Base-by-base conservation (phyloP, 495 filamentous ascomycete species). In the Aspergillus leporis region DNA sequence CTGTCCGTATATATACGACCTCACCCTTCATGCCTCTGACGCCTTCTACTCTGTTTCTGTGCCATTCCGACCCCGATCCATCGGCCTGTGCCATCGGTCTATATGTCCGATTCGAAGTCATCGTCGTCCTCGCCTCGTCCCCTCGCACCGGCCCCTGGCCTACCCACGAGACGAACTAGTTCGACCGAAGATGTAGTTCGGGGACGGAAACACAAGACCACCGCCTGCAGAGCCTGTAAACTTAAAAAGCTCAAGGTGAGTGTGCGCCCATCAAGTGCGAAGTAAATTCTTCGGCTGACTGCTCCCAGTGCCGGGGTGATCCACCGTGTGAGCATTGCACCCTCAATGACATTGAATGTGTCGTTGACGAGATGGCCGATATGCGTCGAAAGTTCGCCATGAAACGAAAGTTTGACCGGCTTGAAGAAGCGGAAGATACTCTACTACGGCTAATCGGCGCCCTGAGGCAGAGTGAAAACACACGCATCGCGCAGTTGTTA, bases 181-280 rank as follows among this genome's bases (percentile, higher is more conserved):
- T 55, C 59, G 1, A 12, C 49, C 14, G 62, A 61, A 10, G 58
- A 68, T 54, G 55, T 50, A 14, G 55, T 50, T 9, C 51, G 50
- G 18, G 52, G 48, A 3, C 60, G 66, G 18, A 68, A 68, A 30
- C 66, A 68, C 60, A 67, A 67, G 36, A 66, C 63, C 25, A 68
- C 69, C 23, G 69, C 69, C 32, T 72, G 69, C 54, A 40, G 55
- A 45, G 57, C 61, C 38, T 72, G 69, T 55, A 72, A 72, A 34
- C 53, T 58, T 23, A 66, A 66, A 58, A 72, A 72, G 51, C 58
- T 67, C n/a, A 72, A 70, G 61, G 69, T 72, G 51, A 19, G 48
- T 16, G 21, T n/a, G 21, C 5, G n/a, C n/a, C n/a, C n/a, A n/a
- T n/a, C n/a, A n/a, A n/a, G n/a, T n/a, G 0, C 12, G 3, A 32